These are phyloP conservation scores for Microdochium nivale DNA, from an alignment of 2,329 filamentous ascomycete species.

Conservation along the genomic window DNA sequence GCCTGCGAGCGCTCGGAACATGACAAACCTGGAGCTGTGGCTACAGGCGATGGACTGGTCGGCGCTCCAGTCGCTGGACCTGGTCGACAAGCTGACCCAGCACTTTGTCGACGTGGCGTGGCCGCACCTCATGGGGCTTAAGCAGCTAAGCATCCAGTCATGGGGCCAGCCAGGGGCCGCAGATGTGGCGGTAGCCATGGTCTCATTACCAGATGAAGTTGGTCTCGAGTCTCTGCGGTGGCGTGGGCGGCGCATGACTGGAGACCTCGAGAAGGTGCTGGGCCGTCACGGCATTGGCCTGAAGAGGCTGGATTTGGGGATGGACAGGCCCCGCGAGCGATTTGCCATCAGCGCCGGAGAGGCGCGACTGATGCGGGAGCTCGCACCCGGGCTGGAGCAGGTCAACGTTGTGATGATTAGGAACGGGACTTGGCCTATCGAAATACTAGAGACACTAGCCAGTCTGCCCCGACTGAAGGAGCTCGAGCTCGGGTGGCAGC, in stretches of 20 bases:
- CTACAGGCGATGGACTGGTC: slow-evolving; percentile 3
- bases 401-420: not conserved
- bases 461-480: not conserved
- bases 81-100: not conserved
- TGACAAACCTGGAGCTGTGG: slow-evolving; percentile 2
- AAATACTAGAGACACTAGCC: not conserved
- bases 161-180: not conserved
- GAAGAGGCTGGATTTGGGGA: not conserved
- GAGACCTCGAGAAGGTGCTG: not conserved
- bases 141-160: not conserved
- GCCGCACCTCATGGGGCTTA: not conserved
- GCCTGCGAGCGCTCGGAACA: not conserved
- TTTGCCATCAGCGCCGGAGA: not conserved
- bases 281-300: not conserved
- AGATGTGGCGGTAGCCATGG: not conserved
- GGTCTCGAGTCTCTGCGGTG: not conserved
- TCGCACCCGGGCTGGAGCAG: not conserved
- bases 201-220: not conserved
- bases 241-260: not conserved
- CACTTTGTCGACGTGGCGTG: slow-evolving; percentile 1
- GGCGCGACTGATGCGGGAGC: not conserved
- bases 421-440: not conserved
- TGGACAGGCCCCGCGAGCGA: not conserved
- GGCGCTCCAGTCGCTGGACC: not conserved
- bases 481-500: not conserved